Conservation (phyloP, 2,329 filamentous ascomycete genomes). For the Aureobasidium leucospermi region DNA sequence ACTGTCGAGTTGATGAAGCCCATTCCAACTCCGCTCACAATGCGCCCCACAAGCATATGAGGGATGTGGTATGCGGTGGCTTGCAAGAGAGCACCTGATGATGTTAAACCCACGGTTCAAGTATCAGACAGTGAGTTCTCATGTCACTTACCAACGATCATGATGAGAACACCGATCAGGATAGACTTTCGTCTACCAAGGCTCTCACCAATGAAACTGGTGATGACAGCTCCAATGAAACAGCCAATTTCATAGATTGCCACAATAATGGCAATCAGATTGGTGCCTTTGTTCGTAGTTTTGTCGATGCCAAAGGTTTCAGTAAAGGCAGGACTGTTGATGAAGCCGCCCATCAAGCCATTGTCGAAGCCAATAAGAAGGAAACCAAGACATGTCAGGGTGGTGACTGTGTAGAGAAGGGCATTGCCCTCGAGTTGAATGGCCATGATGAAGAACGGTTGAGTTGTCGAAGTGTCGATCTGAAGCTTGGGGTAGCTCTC, state of each 20-base stretch:
- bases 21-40: slow-evolving; percentile 23
- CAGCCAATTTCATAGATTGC: slow-evolving; percentile 42
- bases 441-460: background rate
- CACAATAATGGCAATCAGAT: slow-evolving; percentile 40
- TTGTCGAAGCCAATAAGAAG: slow-evolving; percentile 37
- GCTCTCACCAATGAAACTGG: slow-evolving; percentile 36
- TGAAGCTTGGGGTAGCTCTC: background rate
- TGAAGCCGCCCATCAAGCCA: slow-evolving; percentile 23
- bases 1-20: slow-evolving; percentile 35
- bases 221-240: slow-evolving; percentile 34
- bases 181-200: slow-evolving; percentile 40
- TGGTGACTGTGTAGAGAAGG: slow-evolving; percentile 37
- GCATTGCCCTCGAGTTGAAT: slow-evolving; percentile 28
- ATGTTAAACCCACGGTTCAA: too few relatives aligned
- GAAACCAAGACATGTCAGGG: slow-evolving; percentile 41
- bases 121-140: too few relatives aligned
- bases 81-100: slow-evolving; percentile 19
- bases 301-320: slow-evolving; percentile 34
- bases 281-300: slow-evolving; percentile 26
- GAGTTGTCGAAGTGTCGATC: background rate
- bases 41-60: slow-evolving; percentile 21
- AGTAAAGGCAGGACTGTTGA: slow-evolving; percentile 36
- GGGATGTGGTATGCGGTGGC: slow-evolving; percentile 19
- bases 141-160: slow-evolving; percentile 26
- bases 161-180: slow-evolving; percentile 35